A percentile compares a stretch with the other conserved stretches of the same genome.
phyloP scores from a whole-genome alignment of 2,329 filamentous ascomycete species.

The Apiospora marii region DNA sequence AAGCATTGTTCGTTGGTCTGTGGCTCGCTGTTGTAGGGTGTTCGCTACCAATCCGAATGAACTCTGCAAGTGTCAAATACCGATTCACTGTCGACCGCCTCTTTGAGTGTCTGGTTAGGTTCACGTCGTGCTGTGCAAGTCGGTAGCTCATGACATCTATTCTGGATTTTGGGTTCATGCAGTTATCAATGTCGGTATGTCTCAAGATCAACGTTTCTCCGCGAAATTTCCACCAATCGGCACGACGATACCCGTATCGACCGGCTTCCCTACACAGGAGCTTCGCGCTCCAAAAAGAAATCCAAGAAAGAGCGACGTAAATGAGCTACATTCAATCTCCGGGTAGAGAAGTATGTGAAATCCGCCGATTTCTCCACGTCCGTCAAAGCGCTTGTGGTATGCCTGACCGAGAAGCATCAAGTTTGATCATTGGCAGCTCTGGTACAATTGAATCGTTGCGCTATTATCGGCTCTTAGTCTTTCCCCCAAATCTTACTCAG shows the following conservation, averaged over 20 bases:
- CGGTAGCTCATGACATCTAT: too few relatives aligned
- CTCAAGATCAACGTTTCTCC: not conserved
- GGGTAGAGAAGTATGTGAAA: not conserved
- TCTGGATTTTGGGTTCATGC: too few relatives aligned
- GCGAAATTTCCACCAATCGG: slow-evolving; percentile 7
- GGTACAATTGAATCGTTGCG: not conserved
- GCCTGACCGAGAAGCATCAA: not conserved
- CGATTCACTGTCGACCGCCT: too few relatives aligned
- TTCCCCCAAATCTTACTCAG: not conserved
- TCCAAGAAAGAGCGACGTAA: not conserved
- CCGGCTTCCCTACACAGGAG: too few relatives aligned
- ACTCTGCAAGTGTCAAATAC: too few relatives aligned
- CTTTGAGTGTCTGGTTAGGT: too few relatives aligned
- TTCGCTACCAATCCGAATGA: too few relatives aligned
- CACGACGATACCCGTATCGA: too few relatives aligned
- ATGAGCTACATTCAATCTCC: not conserved
- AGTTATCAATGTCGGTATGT: not conserved
- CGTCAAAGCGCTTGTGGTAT: not conserved
- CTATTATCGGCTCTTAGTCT: not conserved
- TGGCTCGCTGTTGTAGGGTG: too few relatives aligned
- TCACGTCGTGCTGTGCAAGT: too few relatives aligned
- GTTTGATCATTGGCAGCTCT: too few relatives aligned
- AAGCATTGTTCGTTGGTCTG: too few relatives aligned
- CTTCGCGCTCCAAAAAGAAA: not conserved
- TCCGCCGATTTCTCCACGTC: not conserved